Evolutionary conservation across 2,329 filamentous ascomycete species (phyloP).

Genomic region (Colletotrichum orchidophilum): DNA sequence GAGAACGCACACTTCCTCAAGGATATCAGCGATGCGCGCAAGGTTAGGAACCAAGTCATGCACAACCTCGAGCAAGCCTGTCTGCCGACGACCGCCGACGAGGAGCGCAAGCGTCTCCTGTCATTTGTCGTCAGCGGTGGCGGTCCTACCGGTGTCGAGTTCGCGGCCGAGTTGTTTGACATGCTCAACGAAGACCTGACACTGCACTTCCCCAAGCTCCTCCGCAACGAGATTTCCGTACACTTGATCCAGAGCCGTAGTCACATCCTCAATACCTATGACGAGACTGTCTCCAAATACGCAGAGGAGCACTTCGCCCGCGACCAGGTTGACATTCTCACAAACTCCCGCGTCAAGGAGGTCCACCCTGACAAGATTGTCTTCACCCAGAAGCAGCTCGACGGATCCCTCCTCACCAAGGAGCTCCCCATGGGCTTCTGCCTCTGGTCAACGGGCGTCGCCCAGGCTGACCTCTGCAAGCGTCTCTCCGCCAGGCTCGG

Average conservation of each 20-base stretch:
- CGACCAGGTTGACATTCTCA: conserved; percentile 90
- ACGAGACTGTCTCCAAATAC: conserved; percentile 91
- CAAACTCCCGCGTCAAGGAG: conserved; percentile 92
- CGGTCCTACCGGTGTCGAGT: conserved; percentile 96
- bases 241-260: conserved; percentile 94
- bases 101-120: conserved; percentile 85
- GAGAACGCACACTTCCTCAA: conserved; percentile 96
- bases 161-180: conserved; percentile 95
- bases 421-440: conserved; percentile 97
- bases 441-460: conserved; percentile 95
- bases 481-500: conserved; percentile 80
- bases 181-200: conserved; percentile 94
- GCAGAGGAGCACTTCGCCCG: conserved; percentile 91
- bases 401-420: conserved; percentile 82
- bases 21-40: conserved; percentile 89
- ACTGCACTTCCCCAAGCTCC: conserved; percentile 82
- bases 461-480: conserved; percentile 84
- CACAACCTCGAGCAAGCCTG: conserved; percentile 91
- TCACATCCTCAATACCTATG: conserved; percentile 98
- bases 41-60: conserved; percentile 88
- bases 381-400: conserved; percentile 82
- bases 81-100: conserved; percentile 89
- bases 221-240: conserved; percentile 98
- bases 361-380: conserved; percentile 85
- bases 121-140: conserved; percentile 98